Evolutionary conservation across 169 alveolate genomes (phyloP).

Genomic region (Eimeria zaria): DNA sequence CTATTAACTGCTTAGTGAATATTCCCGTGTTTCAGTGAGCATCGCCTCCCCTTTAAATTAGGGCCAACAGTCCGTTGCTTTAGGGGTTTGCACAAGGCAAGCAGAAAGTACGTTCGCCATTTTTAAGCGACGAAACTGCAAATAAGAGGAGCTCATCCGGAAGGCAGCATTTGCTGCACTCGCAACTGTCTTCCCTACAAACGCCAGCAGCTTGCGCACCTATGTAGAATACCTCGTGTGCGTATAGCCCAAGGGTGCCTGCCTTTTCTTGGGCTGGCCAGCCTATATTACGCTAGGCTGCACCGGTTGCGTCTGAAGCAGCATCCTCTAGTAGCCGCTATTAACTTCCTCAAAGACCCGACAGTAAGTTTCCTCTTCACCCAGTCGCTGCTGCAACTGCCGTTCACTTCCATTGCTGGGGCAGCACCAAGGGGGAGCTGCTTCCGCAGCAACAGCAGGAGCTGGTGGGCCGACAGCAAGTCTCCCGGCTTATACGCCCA

Average conservation of each 20-base stretch:
- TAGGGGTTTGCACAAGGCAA: neutral
- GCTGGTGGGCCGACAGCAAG: slow-evolving; percentile 39
- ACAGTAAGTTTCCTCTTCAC: neutral
- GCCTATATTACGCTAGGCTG: neutral
- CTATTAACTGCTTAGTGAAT: neutral
- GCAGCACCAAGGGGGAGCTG: slow-evolving; percentile 27
- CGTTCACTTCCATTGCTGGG: neutral
- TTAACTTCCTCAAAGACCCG: neutral
- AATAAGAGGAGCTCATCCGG: neutral
- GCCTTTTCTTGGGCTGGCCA: neutral
- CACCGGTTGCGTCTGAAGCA: neutral
- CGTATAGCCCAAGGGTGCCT: neutral
- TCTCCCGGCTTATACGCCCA: slow-evolving; percentile 62
- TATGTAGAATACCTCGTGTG: neutral
- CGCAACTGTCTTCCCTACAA: neutral
- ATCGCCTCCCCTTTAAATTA: neutral
- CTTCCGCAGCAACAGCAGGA: slow-evolving; percentile 49
- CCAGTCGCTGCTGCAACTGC: slow-evolving; percentile 27
- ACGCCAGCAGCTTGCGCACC: neutral
- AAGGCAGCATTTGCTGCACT: neutral
- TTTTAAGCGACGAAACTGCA: neutral
- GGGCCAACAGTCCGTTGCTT: neutral
- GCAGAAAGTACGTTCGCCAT: neutral
- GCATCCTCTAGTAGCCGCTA: neutral
- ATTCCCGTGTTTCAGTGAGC: neutral